These are phyloP conservation scores for Trapa incisa DNA, from an alignment of 345 rosid genomes.

Conservation along the genomic window DNA sequence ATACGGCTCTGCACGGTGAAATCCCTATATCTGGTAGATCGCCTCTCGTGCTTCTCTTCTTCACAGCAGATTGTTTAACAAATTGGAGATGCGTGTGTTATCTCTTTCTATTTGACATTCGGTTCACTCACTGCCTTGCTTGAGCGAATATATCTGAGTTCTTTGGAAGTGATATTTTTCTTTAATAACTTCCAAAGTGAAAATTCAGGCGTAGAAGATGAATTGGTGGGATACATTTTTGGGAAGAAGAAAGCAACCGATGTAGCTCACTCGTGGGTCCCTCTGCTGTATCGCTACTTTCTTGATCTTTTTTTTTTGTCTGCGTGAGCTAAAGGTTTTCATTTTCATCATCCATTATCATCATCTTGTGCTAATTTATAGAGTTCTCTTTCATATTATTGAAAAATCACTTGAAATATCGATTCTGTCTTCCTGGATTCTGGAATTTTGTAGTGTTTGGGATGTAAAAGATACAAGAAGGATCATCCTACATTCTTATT, in stretches of 20 bases:
- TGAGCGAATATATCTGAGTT: too few relatives aligned
- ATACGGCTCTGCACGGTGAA: background rate
- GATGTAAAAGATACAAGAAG: too few relatives aligned
- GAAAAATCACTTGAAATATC: background rate
- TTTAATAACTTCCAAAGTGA: slow-evolving; percentile 1
- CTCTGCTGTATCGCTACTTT: slow-evolving; percentile 1
- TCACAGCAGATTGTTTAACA: background rate
- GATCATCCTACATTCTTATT: background rate
- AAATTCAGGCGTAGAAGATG: slow-evolving; percentile 50
- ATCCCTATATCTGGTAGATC: background rate
- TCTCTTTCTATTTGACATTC: background rate
- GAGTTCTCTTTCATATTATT: background rate
- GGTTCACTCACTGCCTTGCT: too few relatives aligned
- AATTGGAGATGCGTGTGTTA: background rate
- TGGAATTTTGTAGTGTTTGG: background rate
- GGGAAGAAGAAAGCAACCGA: slow-evolving; percentile 88
- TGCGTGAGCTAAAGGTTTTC: background rate
- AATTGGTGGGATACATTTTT: slow-evolving; percentile 53
- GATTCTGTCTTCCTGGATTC: background rate
- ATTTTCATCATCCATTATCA: background rate
- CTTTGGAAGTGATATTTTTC: background rate
- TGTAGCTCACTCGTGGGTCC: slow-evolving; percentile 77
- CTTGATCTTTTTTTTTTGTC: background rate
- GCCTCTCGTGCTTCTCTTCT: background rate
- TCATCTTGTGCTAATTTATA: too few relatives aligned